Evolutionary conservation across 768 basidiomycete genomes (phyloP).

Genomic region (Boletus coccyginus): DNA sequence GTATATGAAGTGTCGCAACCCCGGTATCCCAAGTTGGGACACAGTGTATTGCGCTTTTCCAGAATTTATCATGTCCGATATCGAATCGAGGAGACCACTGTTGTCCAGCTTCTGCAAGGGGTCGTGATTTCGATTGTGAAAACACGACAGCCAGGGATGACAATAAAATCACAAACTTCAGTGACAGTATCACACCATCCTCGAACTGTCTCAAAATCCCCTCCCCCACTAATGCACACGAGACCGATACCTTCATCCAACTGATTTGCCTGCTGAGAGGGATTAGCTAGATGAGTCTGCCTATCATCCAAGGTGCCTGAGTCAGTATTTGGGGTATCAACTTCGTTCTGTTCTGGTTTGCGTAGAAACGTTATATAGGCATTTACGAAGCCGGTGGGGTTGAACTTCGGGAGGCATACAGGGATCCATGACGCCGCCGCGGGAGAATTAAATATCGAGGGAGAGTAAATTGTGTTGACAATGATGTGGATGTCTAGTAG

Average conservation of each 20-base stretch:
- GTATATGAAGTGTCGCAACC: constrained; percentile 92
- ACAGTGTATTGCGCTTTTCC: constrained; percentile 63
- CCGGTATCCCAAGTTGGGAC: constrained; percentile 81
- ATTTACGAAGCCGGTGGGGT: constrained; percentile 85
- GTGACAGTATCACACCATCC: constrained; percentile 70
- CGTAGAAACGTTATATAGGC: constrained; percentile 79
- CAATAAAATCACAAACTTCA: constrained; percentile 40
- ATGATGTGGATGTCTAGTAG: constrained; percentile 79
- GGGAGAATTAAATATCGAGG: constrained; percentile 73
- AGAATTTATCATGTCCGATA: constrained; percentile 45
- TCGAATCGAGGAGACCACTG: constrained; percentile 54
- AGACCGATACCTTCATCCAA: constrained; percentile 51
- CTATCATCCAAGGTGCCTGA: neutral
- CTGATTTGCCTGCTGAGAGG: constrained; percentile 15
- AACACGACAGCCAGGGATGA: neutral
- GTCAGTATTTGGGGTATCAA: neutral
- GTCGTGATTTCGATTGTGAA: neutral
- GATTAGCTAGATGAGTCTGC: neutral
- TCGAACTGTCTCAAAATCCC: constrained; percentile 82
- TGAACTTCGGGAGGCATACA: constrained; percentile 93
- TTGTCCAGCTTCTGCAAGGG: constrained; percentile 55
- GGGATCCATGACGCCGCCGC: constrained; percentile 92
- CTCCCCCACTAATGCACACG: constrained; percentile 76
- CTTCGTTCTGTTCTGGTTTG: constrained; percentile 30
- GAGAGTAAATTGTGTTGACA: constrained; percentile 84